Base-by-base conservation (phyloP, 768 basidiomycete genomes). In the Russula sp. region DNA sequence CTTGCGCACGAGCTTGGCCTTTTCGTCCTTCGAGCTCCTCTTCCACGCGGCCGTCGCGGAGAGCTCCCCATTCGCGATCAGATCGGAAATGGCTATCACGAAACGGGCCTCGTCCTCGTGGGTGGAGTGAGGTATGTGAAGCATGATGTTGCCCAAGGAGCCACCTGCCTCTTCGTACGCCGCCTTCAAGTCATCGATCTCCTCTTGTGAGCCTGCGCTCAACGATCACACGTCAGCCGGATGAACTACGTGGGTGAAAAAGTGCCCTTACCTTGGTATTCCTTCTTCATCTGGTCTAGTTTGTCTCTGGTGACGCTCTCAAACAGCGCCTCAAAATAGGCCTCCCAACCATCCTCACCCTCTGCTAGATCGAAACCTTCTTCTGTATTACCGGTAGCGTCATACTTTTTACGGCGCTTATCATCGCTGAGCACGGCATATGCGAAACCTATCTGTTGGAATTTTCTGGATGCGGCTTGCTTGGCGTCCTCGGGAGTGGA, bases 361-460 rank as follows among this genome's bases (percentile, higher is more conserved):
- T 82, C 81, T 25, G 77, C 84, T 43, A 88, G 70, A 52, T 86
- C 85, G 47, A 88, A 80, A 10, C 81, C 82, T 68, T 98, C 94
- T 65, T 86, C 84, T 9, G 94, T 97, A 66, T 82, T 82, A 18
- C 97, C 97, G 0, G 89, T 96, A 58, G 73, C 74, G 68, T 98
- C 94, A 67, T 98, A 99, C 62, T 84, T 78, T 69, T 82, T 77
- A 70, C 86, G 82, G 66, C 86, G 75, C 69, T 82, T 85, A 61
- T 84, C 84, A 67, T 98, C 94, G 57, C 86, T 80, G 34, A 98
- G 78, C 0, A 98, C 85, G 1, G 91, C 80, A 73, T 97, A 99
- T 10, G 96, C 92, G 69, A 95, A 98, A 0, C 96, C 93, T 66
- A 98, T 82, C 69, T 94, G 92, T 68, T 93, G 92, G 70, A 98